Conservation (phyloP, 768 basidiomycete genomes). For the Trametes villosa region DNA sequence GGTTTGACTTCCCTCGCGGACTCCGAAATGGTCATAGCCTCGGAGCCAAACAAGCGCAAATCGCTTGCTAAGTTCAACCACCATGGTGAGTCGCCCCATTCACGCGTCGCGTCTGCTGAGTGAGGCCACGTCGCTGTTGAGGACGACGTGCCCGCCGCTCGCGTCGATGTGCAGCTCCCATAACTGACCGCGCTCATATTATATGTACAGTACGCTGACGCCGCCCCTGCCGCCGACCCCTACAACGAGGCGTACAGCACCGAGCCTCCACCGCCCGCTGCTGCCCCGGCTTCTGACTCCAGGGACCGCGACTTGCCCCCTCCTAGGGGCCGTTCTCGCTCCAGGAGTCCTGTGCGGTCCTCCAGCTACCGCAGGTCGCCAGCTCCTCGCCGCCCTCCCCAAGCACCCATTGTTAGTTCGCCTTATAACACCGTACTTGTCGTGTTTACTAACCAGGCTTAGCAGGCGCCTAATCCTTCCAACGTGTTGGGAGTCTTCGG, state of each 20-base stretch:
- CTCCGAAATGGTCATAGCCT: conserved; percentile 23
- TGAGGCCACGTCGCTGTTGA: conserved; percentile 3
- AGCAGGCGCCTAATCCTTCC: conserved; percentile 86
- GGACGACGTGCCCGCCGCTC: conserved; percentile 1
- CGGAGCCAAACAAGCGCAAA: conserved; percentile 35
- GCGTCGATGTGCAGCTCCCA: neutral
- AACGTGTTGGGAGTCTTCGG: conserved; percentile 97
- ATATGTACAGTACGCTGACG: conserved; percentile 63
- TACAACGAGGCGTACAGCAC: conserved; percentile 84
- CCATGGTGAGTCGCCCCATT: conserved; percentile 61
- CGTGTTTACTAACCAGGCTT: conserved; percentile 44
- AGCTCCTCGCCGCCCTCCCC: conserved; percentile 64
- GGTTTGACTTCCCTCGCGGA: conserved; percentile 38
- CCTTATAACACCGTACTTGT: conserved; percentile 6
- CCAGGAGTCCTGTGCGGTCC: conserved; percentile 59
- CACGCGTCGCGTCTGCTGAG: conserved; percentile 13
- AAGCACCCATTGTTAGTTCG: conserved; percentile 75
- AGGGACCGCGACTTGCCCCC: conserved; percentile 60
- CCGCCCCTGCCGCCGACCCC: conserved; percentile 65
- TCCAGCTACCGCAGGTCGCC: conserved; percentile 54
- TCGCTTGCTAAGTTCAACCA: conserved; percentile 42
- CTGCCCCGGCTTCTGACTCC: conserved; percentile 43
- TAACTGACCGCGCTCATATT: neutral
- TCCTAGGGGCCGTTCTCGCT: conserved; percentile 73
- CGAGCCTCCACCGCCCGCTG: conserved; percentile 50